Evolutionary conservation across 2,329 filamentous ascomycete species (phyloP), one percentile per base, ranked within the genome.

Genomic region (Knoxdaviesia proteae): DNA sequence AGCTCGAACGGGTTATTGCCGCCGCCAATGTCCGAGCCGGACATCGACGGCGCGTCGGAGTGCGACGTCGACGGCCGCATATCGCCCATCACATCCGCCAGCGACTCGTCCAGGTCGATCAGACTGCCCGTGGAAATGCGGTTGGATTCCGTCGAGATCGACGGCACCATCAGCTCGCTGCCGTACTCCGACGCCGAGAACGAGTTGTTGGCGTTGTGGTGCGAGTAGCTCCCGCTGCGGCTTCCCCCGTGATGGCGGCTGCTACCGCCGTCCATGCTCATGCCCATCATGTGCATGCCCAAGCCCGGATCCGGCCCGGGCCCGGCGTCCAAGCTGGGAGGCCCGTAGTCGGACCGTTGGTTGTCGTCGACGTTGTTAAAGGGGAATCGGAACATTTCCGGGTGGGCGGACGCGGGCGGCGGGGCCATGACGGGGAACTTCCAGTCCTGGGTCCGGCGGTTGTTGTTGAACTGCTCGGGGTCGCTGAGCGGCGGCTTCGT

Each of bases 1-100:
- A 78, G 61, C 43, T 77, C 71, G 45, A 78, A 78, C 0, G 74
- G 71, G 49, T 73, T 72, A 48, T 74, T 71, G 2, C 61, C 64
- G 8, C 64, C 61, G 31, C 69, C 65, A 33, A 69, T 54, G 44
- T 75, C 69, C 1, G 71, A 73, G 41, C 71, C 72, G 6, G 64
- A 62, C 7, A 74, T 59, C 1, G 69, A 74, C 2, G 54, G 65
- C 8, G 63, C 67, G 46, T 75, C 71, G 1, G 73, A 77, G 52
- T 74, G 68, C 7, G 71, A 71, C 0, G 71, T 74, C 2, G 71
- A 74, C 0, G 71, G 71, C 1, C 70, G 61, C 0, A 65, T 55
- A 32, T 75, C 69, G 0, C 64, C 61, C 35, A 64, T 57, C 0
- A 65, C 59, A 30, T 72, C 69, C 0, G 68, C 60, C 46, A 72